Conservation (phyloP, 805 yeast genomes). For the Schwanniomyces pseudopolymorphus region DNA sequence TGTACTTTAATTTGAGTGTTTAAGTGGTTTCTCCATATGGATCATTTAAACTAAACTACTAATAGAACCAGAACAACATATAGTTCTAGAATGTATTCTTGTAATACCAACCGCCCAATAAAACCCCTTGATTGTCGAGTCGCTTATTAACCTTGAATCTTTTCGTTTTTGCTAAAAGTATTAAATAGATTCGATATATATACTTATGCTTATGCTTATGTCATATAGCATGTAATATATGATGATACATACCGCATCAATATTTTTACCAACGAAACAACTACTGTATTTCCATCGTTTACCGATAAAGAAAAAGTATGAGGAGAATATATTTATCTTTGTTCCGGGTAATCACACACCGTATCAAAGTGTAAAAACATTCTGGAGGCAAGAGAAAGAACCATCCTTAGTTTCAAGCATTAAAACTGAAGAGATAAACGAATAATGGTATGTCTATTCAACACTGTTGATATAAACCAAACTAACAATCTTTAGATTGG, state of each 20-base stretch:
- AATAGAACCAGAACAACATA: background rate
- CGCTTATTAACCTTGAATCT: background rate
- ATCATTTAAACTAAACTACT: background rate
- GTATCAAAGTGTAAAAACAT: background rate
- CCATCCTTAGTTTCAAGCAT: background rate
- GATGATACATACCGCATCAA: background rate
- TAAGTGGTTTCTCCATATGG: background rate
- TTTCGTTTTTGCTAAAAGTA: background rate
- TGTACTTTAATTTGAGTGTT: background rate
- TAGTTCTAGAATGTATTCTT: background rate
- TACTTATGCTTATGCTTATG: no score
- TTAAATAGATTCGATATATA: background rate
- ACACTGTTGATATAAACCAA: background rate
- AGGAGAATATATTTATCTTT: background rate
- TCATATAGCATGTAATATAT: background rate
- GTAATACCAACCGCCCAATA: background rate
- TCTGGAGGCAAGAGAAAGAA: background rate
- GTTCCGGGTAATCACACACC: background rate
- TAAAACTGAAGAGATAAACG: background rate
- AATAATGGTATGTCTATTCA: background rate
- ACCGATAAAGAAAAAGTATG: background rate
- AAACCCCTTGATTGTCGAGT: background rate
- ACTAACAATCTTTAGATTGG: conserved; percentile 31
- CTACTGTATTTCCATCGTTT: background rate
- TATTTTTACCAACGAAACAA: background rate